Conservation (phyloP, 495 filamentous ascomycete genomes). For the Penicillium malachiteum region DNA sequence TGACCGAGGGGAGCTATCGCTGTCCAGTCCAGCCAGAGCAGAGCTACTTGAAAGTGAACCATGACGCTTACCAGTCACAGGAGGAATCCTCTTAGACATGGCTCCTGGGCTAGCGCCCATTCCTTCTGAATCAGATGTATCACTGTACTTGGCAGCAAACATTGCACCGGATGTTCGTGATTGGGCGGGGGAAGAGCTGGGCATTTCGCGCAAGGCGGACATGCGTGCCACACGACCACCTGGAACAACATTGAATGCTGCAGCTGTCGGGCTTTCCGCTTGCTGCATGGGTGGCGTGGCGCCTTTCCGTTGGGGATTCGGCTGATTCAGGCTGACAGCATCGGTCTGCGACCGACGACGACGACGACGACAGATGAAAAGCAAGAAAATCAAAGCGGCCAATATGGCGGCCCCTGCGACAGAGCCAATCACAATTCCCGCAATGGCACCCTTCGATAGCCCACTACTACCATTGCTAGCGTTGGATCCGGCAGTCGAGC, state of each 20-base stretch:
- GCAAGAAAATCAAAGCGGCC: slow-evolving; percentile 58
- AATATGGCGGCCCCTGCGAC: slow-evolving; percentile 70
- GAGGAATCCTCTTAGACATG: slow-evolving; percentile 55
- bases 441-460: slow-evolving; percentile 81
- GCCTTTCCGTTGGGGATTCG: slow-evolving; percentile 68
- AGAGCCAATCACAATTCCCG: slow-evolving; percentile 84
- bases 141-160: slow-evolving; percentile 52
- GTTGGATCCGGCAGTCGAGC: slow-evolving; percentile 38
- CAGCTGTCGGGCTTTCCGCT: slow-evolving; percentile 41
- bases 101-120: slow-evolving; percentile 78
- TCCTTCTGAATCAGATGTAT: slow-evolving; percentile 78
- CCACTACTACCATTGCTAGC: slow-evolving; percentile 34
- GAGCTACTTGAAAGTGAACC: slow-evolving; percentile 91
- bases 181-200: slow-evolving; percentile 58
- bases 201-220: slow-evolving; percentile 82
- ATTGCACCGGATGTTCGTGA: slow-evolving; percentile 43
- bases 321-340: slow-evolving; percentile 76
- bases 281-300: slow-evolving; percentile 50
- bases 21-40: slow-evolving; percentile 63
- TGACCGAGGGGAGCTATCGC: slow-evolving; percentile 71
- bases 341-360: slow-evolving; percentile 60
- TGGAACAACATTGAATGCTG: slow-evolving; percentile 70
- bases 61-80: slow-evolving; percentile 71
- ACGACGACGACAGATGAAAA: slow-evolving; percentile 58
- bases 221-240: slow-evolving; percentile 92